A percentile compares a stretch with the other conserved stretches of the same genome.
Evolutionary conservation across 768 basidiomycete genomes (phyloP).

Genomic region (Amanita brunnescens): DNA sequence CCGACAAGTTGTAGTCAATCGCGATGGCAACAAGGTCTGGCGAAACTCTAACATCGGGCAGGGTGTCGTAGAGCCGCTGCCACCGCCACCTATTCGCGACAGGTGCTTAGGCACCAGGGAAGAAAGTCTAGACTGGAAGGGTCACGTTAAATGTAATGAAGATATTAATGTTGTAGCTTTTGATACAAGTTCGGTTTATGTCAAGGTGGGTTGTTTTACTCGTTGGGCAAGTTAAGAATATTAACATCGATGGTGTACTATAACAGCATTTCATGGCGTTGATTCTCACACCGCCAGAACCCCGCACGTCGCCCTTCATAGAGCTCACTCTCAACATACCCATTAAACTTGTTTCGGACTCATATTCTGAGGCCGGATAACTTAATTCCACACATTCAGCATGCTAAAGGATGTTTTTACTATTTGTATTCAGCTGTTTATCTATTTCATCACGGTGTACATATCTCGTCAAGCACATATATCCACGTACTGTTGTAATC

Average conservation of each 20-base stretch:
- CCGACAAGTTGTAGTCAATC: slow-evolving; percentile 36
- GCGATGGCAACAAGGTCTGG: slow-evolving; percentile 25
- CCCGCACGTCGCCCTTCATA: slow-evolving; percentile 26
- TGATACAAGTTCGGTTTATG: slow-evolving; percentile 29
- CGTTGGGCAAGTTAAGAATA: not conserved
- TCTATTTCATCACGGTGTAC: too few relatives aligned
- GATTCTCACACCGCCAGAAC: slow-evolving; percentile 31
- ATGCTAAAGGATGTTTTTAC: too few relatives aligned
- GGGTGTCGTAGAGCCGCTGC: slow-evolving; percentile 37
- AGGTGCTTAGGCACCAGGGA: slow-evolving; percentile 11
- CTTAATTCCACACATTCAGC: not conserved
- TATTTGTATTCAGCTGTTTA: too few relatives aligned
- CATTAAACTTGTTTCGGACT: slow-evolving; percentile 52
- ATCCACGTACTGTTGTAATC: too few relatives aligned
- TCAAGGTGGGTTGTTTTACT: slow-evolving; percentile 25
- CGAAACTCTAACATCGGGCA: slow-evolving; percentile 37
- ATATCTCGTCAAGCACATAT: too few relatives aligned
- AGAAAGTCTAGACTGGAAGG: slow-evolving; percentile 54
- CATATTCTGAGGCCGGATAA: slow-evolving; percentile 24
- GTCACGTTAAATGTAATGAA: slow-evolving; percentile 33
- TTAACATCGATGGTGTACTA: not conserved
- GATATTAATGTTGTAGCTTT: slow-evolving; percentile 39
- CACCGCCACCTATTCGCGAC: slow-evolving; percentile 23
- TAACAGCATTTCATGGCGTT: slow-evolving; percentile 51
- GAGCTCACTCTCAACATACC: slow-evolving; percentile 37